These are phyloP conservation scores for Didymella arachidicola DNA, from an alignment of 2,329 filamentous ascomycete species.

Conservation along the genomic window DNA sequence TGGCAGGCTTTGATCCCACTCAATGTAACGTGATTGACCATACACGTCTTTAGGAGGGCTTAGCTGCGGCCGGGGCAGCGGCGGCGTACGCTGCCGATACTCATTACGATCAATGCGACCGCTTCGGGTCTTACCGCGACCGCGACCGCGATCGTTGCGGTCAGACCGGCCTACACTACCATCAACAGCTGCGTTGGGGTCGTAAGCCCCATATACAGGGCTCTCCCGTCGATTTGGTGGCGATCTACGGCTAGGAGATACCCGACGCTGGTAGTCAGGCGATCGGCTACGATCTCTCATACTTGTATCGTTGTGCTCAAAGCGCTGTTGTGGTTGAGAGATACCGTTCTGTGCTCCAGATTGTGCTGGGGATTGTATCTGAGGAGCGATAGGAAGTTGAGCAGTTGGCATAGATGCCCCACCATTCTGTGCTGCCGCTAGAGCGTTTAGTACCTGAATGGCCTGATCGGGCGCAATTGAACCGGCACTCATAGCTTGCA, in stretches of 20 bases:
- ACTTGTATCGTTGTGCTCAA: slow-evolving; percentile 45
- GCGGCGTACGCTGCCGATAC: slow-evolving; percentile 89
- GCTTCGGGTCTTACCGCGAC: slow-evolving; percentile 56
- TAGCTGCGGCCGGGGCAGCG: slow-evolving; percentile 69
- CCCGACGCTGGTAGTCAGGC: slow-evolving; percentile 71
- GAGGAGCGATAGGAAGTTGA: slow-evolving; percentile 29
- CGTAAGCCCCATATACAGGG: slow-evolving; percentile 76
- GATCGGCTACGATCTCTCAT: slow-evolving; percentile 59
- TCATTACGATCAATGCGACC: slow-evolving; percentile 59
- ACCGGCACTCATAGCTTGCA: slow-evolving; percentile 47
- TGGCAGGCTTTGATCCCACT: slow-evolving; percentile 77
- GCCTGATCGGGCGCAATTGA: slow-evolving; percentile 46
- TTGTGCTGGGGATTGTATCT: slow-evolving; percentile 28
- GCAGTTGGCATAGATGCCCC: slow-evolving; percentile 38
- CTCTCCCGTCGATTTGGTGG: slow-evolving; percentile 70
- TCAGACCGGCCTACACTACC: slow-evolving; percentile 64
- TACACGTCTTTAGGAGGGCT: slow-evolving; percentile 58
- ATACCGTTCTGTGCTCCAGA: slow-evolving; percentile 28
- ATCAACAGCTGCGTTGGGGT: slow-evolving; percentile 64
- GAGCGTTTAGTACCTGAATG: slow-evolving; percentile 42
- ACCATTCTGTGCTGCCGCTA: slow-evolving; percentile 38
- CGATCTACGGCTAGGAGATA: slow-evolving; percentile 62
- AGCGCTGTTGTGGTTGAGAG: slow-evolving; percentile 18
- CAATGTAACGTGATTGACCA: slow-evolving; percentile 72
- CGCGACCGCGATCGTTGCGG: slow-evolving; percentile 64